Base-by-base conservation (phyloP, 257 asterid species). In the Fraxinus excelsior region DNA sequence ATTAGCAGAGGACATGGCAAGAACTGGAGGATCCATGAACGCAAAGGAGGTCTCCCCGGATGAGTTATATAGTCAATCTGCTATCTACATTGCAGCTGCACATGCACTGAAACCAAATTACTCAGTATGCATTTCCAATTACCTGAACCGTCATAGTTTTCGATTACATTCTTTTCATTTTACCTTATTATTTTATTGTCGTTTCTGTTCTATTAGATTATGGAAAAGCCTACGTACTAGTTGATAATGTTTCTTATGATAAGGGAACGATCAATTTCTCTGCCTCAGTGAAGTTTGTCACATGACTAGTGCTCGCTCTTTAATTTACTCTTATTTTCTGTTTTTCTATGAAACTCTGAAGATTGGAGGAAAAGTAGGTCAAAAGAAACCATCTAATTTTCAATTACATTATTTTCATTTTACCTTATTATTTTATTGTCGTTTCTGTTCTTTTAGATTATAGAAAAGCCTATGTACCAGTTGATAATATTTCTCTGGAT, bases 31-130 rank as follows among this genome's bases (percentile, higher is more conserved):
- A 44, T 81, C 85, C 80, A 26, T 77, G 69, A 91, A 80, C 77
- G 80, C 89, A 46, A 93, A 92, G 83, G 97, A 92, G 66, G 86
- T 90, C 73, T 87, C 97, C 46, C 93, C 97, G 66, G 95, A 96
- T 84, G 99, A 96, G 86, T 80, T 96, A 66, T 96, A 96, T 86
- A 89, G 98, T 86, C 98, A 90, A 84, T 92, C 99, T 78, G 98
- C 99, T 3, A 85, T 93, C 73, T 96, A 96, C 79, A 93, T 96
- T 80, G 99, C 97, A 51, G 98, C 99, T 81, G 99, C 99, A 23
- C 97, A 93, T 85, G 92, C 99, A n/a, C 79, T 96, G 79, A 96
- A 93, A 83, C 96, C 98, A 62, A 93, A 86, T 83, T 92, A 91
- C 92, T 93, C 98, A 42, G 99, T 96, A 87, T 60, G 86, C 80